phyloP scores from a whole-genome alignment of 1,284 basidiomycete genomes.

The Flammula alnicola region DNA sequence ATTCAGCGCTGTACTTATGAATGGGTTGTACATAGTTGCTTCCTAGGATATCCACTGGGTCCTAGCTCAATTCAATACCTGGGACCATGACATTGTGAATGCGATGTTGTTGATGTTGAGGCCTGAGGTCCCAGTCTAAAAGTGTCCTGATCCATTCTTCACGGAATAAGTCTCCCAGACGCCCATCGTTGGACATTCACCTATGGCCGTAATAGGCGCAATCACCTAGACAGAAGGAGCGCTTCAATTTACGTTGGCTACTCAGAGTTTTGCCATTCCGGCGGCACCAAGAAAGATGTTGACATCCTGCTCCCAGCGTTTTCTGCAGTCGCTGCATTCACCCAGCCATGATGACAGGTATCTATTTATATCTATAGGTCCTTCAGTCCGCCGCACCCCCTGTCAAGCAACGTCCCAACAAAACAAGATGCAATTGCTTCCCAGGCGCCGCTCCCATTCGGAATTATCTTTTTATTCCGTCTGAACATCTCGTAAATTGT shows the following conservation, averaged over 20 bases:
- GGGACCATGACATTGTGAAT: constrained; percentile 6
- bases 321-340: background rate
- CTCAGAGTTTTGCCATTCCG: constrained; percentile 1
- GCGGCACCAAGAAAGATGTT: constrained; percentile 9
- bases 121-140: constrained; percentile 1
- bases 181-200: background rate
- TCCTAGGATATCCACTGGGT: background rate
- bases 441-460: constrained; percentile 2
- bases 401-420: too few relatives aligned
- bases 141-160: constrained; percentile 12
- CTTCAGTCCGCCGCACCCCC: too few relatives aligned
- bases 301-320: constrained; percentile 5
- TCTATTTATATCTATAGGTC: background rate
- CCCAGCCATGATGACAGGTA: background rate
- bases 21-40: background rate
- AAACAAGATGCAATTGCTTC: background rate
- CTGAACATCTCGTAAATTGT: constrained; percentile 2
- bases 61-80: constrained; percentile 5
- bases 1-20: background rate
- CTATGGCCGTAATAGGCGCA: background rate
- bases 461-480: constrained; percentile 9
- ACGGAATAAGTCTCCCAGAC: background rate
- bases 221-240: background rate
- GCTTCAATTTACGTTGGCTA: background rate
- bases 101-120: background rate